phyloP scores from a whole-genome alignment of 2,329 filamentous ascomycete species.

The Exophiala alcalophila region DNA sequence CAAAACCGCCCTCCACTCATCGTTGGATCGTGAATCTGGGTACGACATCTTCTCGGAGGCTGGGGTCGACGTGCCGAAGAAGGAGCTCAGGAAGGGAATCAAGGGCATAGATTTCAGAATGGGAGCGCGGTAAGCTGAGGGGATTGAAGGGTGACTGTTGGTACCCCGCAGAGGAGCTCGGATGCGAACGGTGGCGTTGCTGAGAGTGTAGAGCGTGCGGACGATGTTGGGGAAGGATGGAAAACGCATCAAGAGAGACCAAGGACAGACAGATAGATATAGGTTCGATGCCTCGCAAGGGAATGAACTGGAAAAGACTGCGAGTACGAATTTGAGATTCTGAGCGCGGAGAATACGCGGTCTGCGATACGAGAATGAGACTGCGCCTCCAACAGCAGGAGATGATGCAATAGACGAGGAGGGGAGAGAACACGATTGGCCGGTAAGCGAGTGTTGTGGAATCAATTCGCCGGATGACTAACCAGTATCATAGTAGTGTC shows the following conservation, averaged over 20 bases:
- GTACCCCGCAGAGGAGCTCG: conserved; percentile 18
- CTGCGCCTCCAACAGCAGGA: conserved; percentile 3
- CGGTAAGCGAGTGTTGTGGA: too few relatives aligned
- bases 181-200: conserved; percentile 41
- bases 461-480: too few relatives aligned
- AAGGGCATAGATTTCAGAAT: conserved; percentile 65
- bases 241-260: conserved; percentile 44
- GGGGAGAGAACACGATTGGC: neutral
- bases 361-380: too few relatives aligned
- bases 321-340: conserved; percentile 9
- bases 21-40: conserved; percentile 74
- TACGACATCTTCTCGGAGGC: conserved; percentile 55
- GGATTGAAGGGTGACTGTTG: conserved; percentile 17
- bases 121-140: conserved; percentile 35
- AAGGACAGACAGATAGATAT: conserved; percentile 8
- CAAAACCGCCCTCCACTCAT: conserved; percentile 87
- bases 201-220: conserved; percentile 48
- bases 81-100: conserved; percentile 72
- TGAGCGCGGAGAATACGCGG: too few relatives aligned
- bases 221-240: conserved; percentile 48
- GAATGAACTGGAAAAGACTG: conserved; percentile 2
- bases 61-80: conserved; percentile 63
- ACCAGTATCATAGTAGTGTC: too few relatives aligned
- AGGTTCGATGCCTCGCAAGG: neutral
- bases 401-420: conserved; percentile 12